Evolutionary conservation across 768 basidiomycete genomes (phyloP), one percentile per base, ranked within the genome.

Genomic region (Clitopilus hobsonii): DNA sequence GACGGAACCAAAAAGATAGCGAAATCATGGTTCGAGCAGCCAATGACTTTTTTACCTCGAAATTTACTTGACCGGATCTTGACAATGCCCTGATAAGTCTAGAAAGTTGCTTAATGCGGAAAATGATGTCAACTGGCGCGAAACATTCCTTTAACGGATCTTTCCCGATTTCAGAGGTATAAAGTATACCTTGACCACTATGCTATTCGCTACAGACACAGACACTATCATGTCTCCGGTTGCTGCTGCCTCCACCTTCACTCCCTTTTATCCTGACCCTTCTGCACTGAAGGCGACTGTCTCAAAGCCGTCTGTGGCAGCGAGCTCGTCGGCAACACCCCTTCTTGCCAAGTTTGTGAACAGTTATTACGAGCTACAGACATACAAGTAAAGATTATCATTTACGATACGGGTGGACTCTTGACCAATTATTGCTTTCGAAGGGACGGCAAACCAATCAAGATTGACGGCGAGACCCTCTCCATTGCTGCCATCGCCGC

Each of bases 401-500:
- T 28, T 32, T 38, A 13, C 29, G 24, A 36, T 26, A 22, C 28
- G 25, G 56, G 58, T 29, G 63, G 52, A 48, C 29, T 52, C 52
- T 28, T 51, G 18, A 45, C 36, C 11, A 38, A 20, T 49, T 16
- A 49, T 45, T 38, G 26, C 41, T 26, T 38, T 28, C 22, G 16
- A 47, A 83, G 88, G 66, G 67, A 71, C 27, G 80, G 84, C 7
- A 70, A 72, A n/a, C 57, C 79, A 8, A 74, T 91, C 59, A 70
- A 75, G 25, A 74, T 92, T 57, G 80, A 84, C 49, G 90, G 90
- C 11, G 74, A 84, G 56, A 78, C 70, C 11, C 75, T 92, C 36
- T 79, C 86, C 3, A 77, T 89, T 38, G 76, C 86, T 1, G 86
- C 84, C 26, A 80, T 92, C 22, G 74, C 81, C 24, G 88, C 86